Evolutionary conservation across 2,329 filamentous ascomycete genomes (phyloP).

Genomic region (Amesomyces nigricolor): DNA sequence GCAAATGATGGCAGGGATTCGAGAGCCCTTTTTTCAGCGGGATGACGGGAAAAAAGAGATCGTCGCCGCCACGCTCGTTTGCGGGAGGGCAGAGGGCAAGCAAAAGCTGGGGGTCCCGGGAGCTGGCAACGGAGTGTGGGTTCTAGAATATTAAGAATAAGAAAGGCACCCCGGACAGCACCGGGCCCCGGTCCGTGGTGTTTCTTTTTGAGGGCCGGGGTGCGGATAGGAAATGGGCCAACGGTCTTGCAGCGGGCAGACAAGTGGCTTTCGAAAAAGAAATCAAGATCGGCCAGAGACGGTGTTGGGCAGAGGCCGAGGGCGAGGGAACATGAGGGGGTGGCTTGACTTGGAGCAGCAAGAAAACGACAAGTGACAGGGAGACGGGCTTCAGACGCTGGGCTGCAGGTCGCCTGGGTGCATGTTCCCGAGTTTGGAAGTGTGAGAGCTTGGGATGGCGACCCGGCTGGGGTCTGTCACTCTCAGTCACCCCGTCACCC

Average conservation of each 20-base stretch:
- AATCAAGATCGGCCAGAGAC: conserved; percentile 19
- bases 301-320: conserved; percentile 3
- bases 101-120: background rate
- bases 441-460: background rate
- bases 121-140: background rate
- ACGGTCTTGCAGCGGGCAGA: conserved; percentile 4
- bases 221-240: conserved; percentile 1
- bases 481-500: background rate
- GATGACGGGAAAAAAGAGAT: conserved; percentile 2
- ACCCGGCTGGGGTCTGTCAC: background rate
- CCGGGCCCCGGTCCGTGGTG: background rate
- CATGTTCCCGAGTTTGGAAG: background rate
- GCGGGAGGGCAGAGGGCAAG: background rate
- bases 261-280: conserved; percentile 21
- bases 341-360: conserved; percentile 14
- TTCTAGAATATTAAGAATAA: conserved; percentile 9
- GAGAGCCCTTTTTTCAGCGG: background rate
- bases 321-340: conserved; percentile 15
- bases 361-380: conserved; percentile 9
- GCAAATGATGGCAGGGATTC: conserved; percentile 1
- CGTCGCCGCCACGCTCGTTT: conserved; percentile 9
- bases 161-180: background rate
- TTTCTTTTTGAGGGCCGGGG: background rate
- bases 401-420: conserved; percentile 12
- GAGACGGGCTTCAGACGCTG: background rate